Base-by-base conservation (phyloP, 176 grass and related monocot species). In the Oryza glumipatula region DNA sequence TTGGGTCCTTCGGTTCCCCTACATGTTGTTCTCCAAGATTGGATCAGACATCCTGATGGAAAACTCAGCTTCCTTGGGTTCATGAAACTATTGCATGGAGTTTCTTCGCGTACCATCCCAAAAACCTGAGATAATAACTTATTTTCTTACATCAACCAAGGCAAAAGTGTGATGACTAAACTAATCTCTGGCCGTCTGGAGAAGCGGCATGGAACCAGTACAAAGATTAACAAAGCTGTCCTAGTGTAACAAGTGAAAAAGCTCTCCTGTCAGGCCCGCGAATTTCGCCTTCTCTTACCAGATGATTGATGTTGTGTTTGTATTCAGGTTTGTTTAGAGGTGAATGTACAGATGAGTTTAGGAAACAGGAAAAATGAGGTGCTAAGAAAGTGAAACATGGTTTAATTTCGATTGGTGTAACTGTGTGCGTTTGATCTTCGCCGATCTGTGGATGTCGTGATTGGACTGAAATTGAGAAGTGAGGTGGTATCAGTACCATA, bases 31-130 rank as follows among this genome's bases (percentile, higher is more conserved):
- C 80, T 94, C 16, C 77, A 82, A 58, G 89, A 94, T 47, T 94
- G 92, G 92, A 89, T 94, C 87, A 88, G 86, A 49, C 89, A 79
- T 70, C 41, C 87, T 11, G 92, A 94, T 47, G 89, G 92, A 52
- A 94, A 94, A 44, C 89, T 94, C 14, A 94, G 82, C 72, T 74
- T 91, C 61, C 86, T 94, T 0, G 92, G 92, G 17, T 94, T 89
- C 68, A 89, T 88, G 19, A 94, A 84, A 74, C 90, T 91, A 60
- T 56, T 94, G 68, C 92, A 94, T 36, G 92, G 92, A 51, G 89
- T 94, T 66, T 85, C 91, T 65, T 76, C 82, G 2, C 77, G 88
- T 9, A 14, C 75, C 6, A 74, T 68, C 36, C 76, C 69, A 3
- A 88, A 75, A 88, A 61, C 72, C 48, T 79, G 73, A 74, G 44